A percentile compares a stretch with the other conserved stretches of the same genome.
phyloP scores from a whole-genome alignment of 352 stramenopile species.

The Phytophthora multivora region DNA sequence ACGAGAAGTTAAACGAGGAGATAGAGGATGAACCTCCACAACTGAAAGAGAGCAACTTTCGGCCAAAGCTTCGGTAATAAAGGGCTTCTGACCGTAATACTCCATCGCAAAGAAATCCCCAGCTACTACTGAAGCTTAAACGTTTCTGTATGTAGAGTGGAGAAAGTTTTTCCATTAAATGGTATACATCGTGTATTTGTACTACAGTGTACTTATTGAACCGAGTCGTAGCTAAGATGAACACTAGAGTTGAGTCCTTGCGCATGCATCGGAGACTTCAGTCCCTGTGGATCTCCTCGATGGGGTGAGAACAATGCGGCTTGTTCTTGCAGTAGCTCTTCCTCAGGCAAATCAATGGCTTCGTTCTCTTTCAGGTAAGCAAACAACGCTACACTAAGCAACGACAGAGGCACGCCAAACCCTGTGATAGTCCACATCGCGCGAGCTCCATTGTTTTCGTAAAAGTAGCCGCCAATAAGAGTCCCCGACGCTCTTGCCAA shows the following conservation, averaged over 20 bases:
- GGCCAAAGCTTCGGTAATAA: slow-evolving; percentile 4
- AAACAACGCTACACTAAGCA: slow-evolving; percentile 62
- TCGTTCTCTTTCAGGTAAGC: slow-evolving; percentile 63
- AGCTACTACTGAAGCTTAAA: too few relatives aligned
- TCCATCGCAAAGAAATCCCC: too few relatives aligned
- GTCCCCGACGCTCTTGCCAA: slow-evolving; percentile 61
- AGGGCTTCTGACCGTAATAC: too few relatives aligned
- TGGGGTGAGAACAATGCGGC: slow-evolving; percentile 32
- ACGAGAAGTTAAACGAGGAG: slow-evolving; percentile 6
- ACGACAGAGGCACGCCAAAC: slow-evolving; percentile 62
- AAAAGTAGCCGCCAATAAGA: slow-evolving; percentile 75
- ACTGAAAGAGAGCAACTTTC: not conserved
- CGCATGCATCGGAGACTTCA: slow-evolving; percentile 23
- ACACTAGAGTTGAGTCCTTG: slow-evolving; percentile 14
- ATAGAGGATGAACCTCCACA: slow-evolving; percentile 8
- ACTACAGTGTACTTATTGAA: slow-evolving; percentile 5
- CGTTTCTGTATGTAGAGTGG: too few relatives aligned
- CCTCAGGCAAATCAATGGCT: slow-evolving; percentile 1
- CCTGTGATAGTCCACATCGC: slow-evolving; percentile 72
- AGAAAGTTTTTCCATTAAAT: too few relatives aligned
- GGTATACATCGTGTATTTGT: not conserved
- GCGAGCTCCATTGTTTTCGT: slow-evolving; percentile 66
- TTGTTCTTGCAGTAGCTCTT: slow-evolving; percentile 21
- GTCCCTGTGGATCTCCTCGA: slow-evolving; percentile 21
- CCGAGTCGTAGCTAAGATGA: slow-evolving; percentile 25